phyloP scores from a whole-genome alignment of 73 alveolate species.

The Symbiodinium natans region DNA sequence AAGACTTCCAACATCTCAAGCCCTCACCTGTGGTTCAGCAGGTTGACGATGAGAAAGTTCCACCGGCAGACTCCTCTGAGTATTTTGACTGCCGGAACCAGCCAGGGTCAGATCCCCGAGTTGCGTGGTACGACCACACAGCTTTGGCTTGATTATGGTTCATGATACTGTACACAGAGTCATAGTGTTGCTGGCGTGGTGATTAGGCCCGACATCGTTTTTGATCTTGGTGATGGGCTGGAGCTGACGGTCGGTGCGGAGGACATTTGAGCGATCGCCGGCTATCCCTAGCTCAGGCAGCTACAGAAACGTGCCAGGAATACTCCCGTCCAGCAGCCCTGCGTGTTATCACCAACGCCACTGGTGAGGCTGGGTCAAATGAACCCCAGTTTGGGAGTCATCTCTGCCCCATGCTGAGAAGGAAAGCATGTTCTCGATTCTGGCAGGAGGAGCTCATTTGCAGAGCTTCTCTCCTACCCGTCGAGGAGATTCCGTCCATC shows the following conservation, averaged over 20 bases:
- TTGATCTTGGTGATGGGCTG: conserved; percentile 92
- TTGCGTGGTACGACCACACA: not conserved
- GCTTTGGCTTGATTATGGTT: not conserved
- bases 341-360: conserved; percentile 74
- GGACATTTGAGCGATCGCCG: not conserved
- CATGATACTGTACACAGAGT: too few species aligned
- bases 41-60: conserved; percentile 88
- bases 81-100: conserved; percentile 68
- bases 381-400: not conserved
- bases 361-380: conserved; percentile 27
- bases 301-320: not conserved
- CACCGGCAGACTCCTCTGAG: conserved; percentile 58
- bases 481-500: conserved; percentile 74
- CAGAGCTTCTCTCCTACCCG: conserved; percentile 83
- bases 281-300: not conserved
- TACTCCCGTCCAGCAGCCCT: conserved; percentile 91
- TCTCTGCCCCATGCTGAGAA: not conserved
- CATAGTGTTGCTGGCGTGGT: too few species aligned
- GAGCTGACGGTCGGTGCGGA: conserved; percentile 86
- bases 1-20: too few species aligned
- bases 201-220: conserved; percentile 59
- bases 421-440: not conserved
- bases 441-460: conserved; percentile 88
- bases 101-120: conserved; percentile 36
- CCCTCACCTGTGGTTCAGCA: not conserved